Evolutionary conservation across 148 eudicot genomes (phyloP).

Genomic region (Silene conica): DNA sequence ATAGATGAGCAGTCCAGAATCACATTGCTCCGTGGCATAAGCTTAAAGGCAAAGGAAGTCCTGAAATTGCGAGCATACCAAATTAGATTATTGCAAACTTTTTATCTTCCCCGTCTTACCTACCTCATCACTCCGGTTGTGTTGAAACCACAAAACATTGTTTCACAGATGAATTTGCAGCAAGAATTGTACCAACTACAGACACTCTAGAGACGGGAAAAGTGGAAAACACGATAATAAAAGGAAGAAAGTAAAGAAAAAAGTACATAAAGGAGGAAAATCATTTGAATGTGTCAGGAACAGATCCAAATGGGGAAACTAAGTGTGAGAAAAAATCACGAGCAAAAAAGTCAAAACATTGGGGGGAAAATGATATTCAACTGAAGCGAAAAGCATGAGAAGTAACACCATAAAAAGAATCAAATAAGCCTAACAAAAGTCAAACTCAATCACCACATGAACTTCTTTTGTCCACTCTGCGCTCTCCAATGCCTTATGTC

Average conservation of each 20-base stretch:
- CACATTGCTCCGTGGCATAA: conserved; percentile 10
- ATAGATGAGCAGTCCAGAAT: no score
- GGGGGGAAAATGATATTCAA: no score
- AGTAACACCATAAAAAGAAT: no score
- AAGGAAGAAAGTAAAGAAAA: no score
- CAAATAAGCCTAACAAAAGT: no score
- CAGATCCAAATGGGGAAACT: background rate
- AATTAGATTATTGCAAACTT: background rate
- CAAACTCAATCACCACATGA: no score
- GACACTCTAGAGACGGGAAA: background rate
- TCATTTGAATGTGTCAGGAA: background rate
- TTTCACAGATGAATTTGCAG: background rate
- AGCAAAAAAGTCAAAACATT: background rate
- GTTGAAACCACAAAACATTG: no score
- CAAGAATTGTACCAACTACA: background rate
- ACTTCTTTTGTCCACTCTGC: background rate
- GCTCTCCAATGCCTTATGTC: background rate
- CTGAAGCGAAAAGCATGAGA: no score
- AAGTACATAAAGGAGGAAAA: background rate
- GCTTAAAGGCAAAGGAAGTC: conserved; percentile 77
- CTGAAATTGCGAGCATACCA: conserved; percentile 34
- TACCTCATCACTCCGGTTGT: no score
- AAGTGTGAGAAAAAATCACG: background rate
- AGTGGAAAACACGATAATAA: background rate
- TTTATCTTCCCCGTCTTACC: background rate